Evolutionary conservation across 1,284 basidiomycete genomes (phyloP).

Genomic region (Chiua sp.): DNA sequence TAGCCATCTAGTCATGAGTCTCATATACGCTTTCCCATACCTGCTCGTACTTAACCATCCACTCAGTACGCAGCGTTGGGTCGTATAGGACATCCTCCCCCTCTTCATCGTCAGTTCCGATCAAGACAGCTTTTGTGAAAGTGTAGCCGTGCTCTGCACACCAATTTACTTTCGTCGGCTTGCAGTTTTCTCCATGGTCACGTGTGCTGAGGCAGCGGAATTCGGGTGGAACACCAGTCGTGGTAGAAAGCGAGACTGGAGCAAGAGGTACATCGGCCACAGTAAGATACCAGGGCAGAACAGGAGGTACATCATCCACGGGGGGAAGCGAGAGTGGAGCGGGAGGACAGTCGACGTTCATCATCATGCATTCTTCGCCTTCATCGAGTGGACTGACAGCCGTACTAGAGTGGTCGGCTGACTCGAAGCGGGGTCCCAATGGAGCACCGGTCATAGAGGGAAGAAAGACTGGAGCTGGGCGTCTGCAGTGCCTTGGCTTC

Average conservation of each 20-base stretch:
- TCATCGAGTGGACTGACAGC: not conserved
- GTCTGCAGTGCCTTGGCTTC: not conserved
- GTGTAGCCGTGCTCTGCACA: not conserved
- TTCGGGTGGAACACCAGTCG: no score
- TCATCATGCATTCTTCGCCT: not conserved
- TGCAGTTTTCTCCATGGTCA: no score
- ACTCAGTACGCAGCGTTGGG: constrained; percentile 3
- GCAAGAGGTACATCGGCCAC: no score
- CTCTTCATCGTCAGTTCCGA: constrained; percentile 1
- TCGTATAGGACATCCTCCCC: constrained; percentile 7
- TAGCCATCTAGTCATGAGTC: no score
- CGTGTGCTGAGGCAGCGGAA: no score
- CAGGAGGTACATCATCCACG: no score
- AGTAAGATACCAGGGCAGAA: no score
- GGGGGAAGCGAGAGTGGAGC: no score
- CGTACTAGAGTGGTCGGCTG: no score
- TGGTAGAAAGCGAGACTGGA: no score
- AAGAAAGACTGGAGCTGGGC: not conserved
- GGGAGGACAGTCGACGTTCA: no score
- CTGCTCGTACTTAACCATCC: constrained; percentile 20
- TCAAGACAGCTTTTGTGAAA: not conserved
- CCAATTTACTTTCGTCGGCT: no score
- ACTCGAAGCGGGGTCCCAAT: not conserved
- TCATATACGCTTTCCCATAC: not conserved
- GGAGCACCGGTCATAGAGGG: not conserved